Conservation (phyloP, 352 stramenopile species). For the Phytophthora multivora region DNA sequence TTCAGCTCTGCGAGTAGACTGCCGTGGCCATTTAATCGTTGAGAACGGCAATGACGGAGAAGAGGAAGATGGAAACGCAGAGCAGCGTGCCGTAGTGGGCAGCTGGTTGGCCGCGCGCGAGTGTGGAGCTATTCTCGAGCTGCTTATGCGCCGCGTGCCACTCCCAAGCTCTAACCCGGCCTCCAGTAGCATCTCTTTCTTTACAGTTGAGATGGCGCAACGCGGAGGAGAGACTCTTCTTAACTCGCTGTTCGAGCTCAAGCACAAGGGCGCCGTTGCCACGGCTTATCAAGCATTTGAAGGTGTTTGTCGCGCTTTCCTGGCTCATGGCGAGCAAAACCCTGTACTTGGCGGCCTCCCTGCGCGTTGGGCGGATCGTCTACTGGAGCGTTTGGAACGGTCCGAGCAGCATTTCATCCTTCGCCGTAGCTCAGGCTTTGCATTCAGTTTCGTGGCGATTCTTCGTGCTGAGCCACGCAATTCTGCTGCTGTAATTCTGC, state of each 20-base stretch:
- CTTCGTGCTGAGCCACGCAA: constrained; percentile 87
- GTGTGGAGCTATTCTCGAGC: constrained; percentile 76
- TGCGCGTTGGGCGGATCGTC: constrained; percentile 70
- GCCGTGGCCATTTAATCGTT: constrained; percentile 77
- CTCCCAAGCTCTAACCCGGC: constrained; percentile 34
- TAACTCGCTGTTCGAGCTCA: constrained; percentile 86
- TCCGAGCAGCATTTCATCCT: constrained; percentile 90
- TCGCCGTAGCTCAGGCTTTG: constrained; percentile 87
- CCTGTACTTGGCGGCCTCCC: constrained; percentile 56
- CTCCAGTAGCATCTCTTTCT: constrained; percentile 32
- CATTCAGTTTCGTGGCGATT: constrained; percentile 88
- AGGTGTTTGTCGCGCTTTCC: constrained; percentile 80
- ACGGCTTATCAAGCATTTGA: constrained; percentile 86
- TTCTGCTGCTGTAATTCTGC: constrained; percentile 74
- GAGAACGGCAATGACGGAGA: constrained; percentile 47
- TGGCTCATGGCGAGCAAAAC: constrained; percentile 68
- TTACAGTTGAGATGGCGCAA: constrained; percentile 60
- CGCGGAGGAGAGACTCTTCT: constrained; percentile 73
- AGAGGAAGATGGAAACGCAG: constrained; percentile 52
- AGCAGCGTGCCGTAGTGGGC: constrained; percentile 82
- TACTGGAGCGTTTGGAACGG: constrained; percentile 76
- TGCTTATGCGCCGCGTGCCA: constrained; percentile 71
- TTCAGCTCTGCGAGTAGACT: constrained; percentile 78
- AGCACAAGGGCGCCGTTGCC: constrained; percentile 89
- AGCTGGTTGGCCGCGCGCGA: constrained; percentile 89